These are phyloP conservation scores for Yarrowia sp. DNA, from an alignment of 805 yeast genomes.

Conservation along the genomic window DNA sequence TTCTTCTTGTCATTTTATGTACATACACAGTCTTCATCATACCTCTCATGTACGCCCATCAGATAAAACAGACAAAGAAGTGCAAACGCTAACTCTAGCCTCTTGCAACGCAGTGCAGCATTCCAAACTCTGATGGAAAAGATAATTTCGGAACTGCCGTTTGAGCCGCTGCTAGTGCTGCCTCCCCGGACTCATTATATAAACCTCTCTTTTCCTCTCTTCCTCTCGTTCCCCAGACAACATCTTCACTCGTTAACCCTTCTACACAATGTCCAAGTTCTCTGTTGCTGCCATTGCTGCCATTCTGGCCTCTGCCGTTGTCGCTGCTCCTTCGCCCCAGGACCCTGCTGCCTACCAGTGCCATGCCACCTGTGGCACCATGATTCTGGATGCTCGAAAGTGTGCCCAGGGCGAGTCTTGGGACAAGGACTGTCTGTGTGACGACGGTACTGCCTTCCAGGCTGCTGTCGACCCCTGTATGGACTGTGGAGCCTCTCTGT, in stretches of 20 bases:
- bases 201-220: background rate
- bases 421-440: slow-evolving; percentile 14
- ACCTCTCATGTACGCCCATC: background rate
- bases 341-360: slow-evolving; percentile 15
- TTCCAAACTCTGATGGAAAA: slow-evolving; percentile 18
- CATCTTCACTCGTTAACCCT: slow-evolving; percentile 15
- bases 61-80: background rate
- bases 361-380: slow-evolving; percentile 22
- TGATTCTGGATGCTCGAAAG: slow-evolving; percentile 19
- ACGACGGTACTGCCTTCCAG: background rate
- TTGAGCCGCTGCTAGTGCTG: too few species aligned
- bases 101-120: background rate
- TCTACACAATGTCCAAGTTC: slow-evolving; percentile 20
- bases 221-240: background rate
- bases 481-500: slow-evolving; percentile 15
- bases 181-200: background rate
- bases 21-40: too few species aligned
- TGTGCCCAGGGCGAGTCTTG: slow-evolving; percentile 2
- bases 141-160: background rate
- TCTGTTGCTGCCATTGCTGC: slow-evolving; percentile 51
- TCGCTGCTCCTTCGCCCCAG: slow-evolving; percentile 37
- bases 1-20: too few species aligned
- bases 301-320: slow-evolving; percentile 61
- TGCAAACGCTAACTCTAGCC: background rate
- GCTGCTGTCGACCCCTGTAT: background rate